Evolutionary conservation across 2,329 filamentous ascomycete genomes (phyloP).

Genomic region (Phaeoacremonium minimum): DNA sequence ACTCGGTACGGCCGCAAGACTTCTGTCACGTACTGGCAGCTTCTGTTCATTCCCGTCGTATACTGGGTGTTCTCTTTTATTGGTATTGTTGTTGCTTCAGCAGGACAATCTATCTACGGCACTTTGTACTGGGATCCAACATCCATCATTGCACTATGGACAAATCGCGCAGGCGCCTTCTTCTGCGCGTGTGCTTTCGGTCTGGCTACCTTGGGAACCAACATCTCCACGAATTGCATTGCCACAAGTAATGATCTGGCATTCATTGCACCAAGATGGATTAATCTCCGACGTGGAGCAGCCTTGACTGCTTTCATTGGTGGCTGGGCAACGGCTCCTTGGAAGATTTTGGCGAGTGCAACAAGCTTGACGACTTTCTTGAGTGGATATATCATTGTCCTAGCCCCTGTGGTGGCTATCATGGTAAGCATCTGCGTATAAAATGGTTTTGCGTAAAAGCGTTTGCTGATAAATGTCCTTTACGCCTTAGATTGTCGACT

Average conservation of each 20-base stretch:
- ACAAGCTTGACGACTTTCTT: constrained; percentile 6
- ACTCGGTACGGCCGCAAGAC: constrained; percentile 13
- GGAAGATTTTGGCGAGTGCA: constrained; percentile 25
- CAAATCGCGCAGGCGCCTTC: constrained; percentile 23
- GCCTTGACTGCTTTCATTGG: constrained; percentile 22
- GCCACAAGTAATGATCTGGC: constrained; percentile 40
- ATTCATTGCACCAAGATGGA: constrained; percentile 20
- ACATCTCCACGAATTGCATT: constrained; percentile 36
- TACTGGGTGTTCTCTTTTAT: constrained; percentile 40
- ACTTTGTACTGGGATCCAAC: constrained; percentile 44
- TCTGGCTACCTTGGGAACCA: constrained; percentile 27
- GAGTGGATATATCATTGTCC: constrained; percentile 11
- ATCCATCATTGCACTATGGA: constrained; percentile 37
- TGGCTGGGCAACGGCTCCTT: constrained; percentile 27
- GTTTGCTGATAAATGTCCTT: no score
- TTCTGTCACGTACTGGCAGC: constrained; percentile 25
- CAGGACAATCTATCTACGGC: constrained; percentile 38
- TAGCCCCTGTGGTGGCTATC: constrained; percentile 13
- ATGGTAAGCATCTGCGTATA: background rate
- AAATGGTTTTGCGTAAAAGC: no score
- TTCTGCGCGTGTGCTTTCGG: constrained; percentile 24
- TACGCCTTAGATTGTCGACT: constrained; percentile 2
- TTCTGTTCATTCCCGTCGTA: constrained; percentile 42
- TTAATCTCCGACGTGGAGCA: constrained; percentile 25
- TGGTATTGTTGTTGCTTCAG: constrained; percentile 42